These are phyloP conservation scores for Myxozyma mucilagina DNA, from an alignment of 805 yeast species.

Conservation along the genomic window DNA sequence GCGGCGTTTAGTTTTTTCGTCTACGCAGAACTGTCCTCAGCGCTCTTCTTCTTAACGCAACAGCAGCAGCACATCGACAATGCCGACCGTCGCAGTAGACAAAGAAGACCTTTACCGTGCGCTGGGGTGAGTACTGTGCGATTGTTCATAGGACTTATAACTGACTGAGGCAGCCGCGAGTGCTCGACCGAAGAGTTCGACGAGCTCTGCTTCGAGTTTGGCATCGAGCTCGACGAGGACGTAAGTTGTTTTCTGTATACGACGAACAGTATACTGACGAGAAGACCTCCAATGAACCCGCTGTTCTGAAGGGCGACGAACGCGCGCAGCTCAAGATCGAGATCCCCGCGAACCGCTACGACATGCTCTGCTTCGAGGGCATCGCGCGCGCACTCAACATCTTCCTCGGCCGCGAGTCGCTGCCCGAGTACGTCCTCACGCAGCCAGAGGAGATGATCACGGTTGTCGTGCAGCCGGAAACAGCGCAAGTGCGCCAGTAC, in stretches of 20 bases:
- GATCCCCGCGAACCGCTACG: constrained; percentile 97
- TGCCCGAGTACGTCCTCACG: constrained; percentile 67
- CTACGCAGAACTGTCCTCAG: background rate
- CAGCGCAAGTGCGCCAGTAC: constrained; percentile 74
- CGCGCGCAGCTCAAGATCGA: constrained; percentile 97
- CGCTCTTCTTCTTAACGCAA: too few species aligned
- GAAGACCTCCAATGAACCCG: too few species aligned
- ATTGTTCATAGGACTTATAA: background rate
- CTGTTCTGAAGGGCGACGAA: constrained; percentile 53
- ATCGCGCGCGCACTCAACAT: constrained; percentile 93
- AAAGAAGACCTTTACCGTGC: constrained; percentile 86
- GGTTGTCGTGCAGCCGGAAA: constrained; percentile 70
- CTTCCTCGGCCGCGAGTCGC: constrained; percentile 65
- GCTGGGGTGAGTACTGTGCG: constrained; percentile 50
- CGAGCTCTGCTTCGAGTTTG: constrained; percentile 95
- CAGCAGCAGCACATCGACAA: constrained; percentile 38
- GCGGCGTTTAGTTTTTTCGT: too few species aligned
- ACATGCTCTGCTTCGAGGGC: constrained; percentile 97
- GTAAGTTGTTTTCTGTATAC: constrained; percentile 22
- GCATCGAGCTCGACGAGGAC: constrained; percentile 97
- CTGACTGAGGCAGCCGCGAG: constrained; percentile 40
- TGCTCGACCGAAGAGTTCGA: constrained; percentile 90
- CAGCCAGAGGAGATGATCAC: constrained; percentile 61
- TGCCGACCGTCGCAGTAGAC: constrained; percentile 98
- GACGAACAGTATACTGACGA: background rate